Evolutionary conservation across 805 yeast species (phyloP), one percentile per base, ranked within the genome.

Genomic region (Alloascoidea africana): DNA sequence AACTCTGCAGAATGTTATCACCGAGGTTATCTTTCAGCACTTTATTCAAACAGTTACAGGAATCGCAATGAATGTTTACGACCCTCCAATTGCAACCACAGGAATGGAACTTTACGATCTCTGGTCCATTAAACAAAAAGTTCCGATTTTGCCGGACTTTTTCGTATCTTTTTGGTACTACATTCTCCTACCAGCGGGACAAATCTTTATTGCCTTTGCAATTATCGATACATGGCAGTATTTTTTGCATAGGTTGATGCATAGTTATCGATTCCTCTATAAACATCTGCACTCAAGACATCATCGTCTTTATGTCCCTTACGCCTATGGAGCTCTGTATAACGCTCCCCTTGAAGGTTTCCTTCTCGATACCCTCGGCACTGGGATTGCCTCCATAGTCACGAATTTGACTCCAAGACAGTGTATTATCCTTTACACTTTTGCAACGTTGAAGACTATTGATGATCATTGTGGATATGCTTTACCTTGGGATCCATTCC

Each of bases 381-480:
- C 96, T 0, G 97, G 95, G 30, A 46, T 89, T 27, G 89, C 95
- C 1, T 68, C 76, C 41, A 45, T 82, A 30, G 44, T 72, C 4
- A 68, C 81, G 1, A 64, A 68, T 2, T 62, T 91, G 44, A 61
- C 81, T 2, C 81, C 85, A 36, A 73, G 95, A 41, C 97, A 91
- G 59, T 63, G 78, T 37, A 61, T 81, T 16, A 46, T 80, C 8
- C 61, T 91, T 39, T 91, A 66, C 59, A 75, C 89, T 2, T 84
- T 91, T 55, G 83, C 96, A 13, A 91, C 98, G 2, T 58, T 91
- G 70, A 91, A 91, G 58, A 91, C 98, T 1, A 95, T 91, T 36
- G 97, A 91, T 55, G 98, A 91, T 56, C 98, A 91, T 59, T 91
- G 97, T 58, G 98, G 98, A n/a, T 91, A 89, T 57, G 75, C 87